Evolutionary conservation across 139 green algal species (phyloP).

Genomic region (Asterochloris erici): DNA sequence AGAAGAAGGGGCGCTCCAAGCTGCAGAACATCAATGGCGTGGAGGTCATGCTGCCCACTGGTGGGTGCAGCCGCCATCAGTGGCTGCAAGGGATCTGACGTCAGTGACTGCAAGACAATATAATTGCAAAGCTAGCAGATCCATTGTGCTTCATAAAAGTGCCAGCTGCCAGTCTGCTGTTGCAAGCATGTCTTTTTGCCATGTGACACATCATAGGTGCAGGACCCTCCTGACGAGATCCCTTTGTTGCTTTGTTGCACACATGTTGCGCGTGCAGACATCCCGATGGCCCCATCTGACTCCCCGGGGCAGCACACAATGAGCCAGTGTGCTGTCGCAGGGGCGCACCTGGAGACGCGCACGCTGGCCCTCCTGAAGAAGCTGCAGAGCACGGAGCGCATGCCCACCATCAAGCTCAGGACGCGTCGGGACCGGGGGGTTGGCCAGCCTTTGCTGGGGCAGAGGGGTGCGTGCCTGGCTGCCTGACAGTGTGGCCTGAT

Average conservation of each 20-base stretch:
- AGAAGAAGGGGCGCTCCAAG: slow-evolving; percentile 15
- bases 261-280: too few species aligned
- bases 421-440: too few species aligned
- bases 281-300: too few species aligned
- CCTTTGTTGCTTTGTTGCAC: too few species aligned
- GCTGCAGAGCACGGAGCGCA: slow-evolving; percentile 32
- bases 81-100: too few species aligned
- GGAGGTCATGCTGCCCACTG: slow-evolving; percentile 12
- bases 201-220: too few species aligned
- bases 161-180: not conserved
- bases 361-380: slow-evolving; percentile 77
- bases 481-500: too few species aligned
- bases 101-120: not conserved
- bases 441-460: too few species aligned
- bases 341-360: slow-evolving; percentile 83
- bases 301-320: not conserved
- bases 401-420: not conserved
- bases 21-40: not conserved
- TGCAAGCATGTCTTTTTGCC: too few species aligned
- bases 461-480: too few species aligned
- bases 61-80: not conserved
- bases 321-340: slow-evolving; percentile 33
- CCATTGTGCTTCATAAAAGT: not conserved
- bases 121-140: not conserved
- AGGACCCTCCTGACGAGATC: too few species aligned